Evolutionary conservation across 225 moss, liverwort and hornwort species (phyloP), one percentile per base, ranked within the genome.

Genomic region (Lunularia cruciata): DNA sequence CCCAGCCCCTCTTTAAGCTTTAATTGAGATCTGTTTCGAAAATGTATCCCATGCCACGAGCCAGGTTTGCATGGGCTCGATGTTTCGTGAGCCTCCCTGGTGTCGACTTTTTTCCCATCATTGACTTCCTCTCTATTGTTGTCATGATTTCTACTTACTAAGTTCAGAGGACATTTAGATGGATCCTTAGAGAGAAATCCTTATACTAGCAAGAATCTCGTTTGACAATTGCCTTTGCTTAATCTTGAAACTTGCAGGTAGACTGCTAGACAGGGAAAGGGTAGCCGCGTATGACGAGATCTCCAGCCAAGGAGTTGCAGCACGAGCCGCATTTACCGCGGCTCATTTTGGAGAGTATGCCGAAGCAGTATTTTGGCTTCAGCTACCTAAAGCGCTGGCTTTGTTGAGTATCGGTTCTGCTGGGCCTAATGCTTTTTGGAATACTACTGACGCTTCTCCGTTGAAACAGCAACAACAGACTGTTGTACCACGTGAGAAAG

Each of bases 321-420:
- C 90, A 45, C 87, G 98, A 67, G 90, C 87, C 73, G 98, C 93
- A 57, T 98, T 98, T 74, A 90, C 93, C 68, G 98, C 98, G 16
- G 98, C 98, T 47, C 91, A 98, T 59, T 98, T 93, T 77, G 98
- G 98, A 77, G 98, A 98, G 73, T 89, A 88, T 57, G 83, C 91
- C 19, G 98, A 98, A 77, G 86, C 89, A 68, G 76, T 85, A 26
- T 98, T 98, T 73, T 98, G 98, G 98, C 88, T 98, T 65, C 98
- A 98, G 79, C 83, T 98, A 42, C 98, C 98, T 60, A 85, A 88
- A 69, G 98, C 98, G 3, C 86, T 98, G 73, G 84, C 89, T 33
- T 82, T 89, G 70, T 83, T 98, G 72, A 91, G 89, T 79, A 74
- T 81, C 70, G 93, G 93, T 47, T 89, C 86, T 69, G 92, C 91